Conservation (phyloP, 257 asterid species). For the Ilex asprella region DNA sequence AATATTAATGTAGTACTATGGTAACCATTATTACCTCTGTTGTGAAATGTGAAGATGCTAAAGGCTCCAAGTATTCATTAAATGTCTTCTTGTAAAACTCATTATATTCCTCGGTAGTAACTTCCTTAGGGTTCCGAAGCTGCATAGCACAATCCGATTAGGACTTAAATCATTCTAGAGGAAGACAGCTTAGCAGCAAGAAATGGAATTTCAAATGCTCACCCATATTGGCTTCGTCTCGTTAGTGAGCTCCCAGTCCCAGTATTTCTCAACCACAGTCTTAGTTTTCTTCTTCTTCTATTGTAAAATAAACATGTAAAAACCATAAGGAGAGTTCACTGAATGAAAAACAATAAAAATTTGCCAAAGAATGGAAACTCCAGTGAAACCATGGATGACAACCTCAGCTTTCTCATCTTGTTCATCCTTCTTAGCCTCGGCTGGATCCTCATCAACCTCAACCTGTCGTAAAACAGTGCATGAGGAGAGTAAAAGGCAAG, state of each 20-base stretch:
- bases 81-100: conserved; percentile 88
- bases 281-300: conserved; percentile 96
- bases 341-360: background rate
- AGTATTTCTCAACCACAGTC: conserved; percentile 82
- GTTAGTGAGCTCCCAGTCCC: conserved; percentile 98
- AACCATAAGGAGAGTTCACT: background rate
- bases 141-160: conserved; percentile 28
- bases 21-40: conserved; percentile 58
- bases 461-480: conserved; percentile 38
- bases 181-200: background rate
- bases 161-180: background rate
- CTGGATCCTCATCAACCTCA: conserved; percentile 87
- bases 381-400: conserved; percentile 6
- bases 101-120: conserved; percentile 79
- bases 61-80: conserved; percentile 87
- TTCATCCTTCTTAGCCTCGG: conserved; percentile 59
- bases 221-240: conserved; percentile 99
- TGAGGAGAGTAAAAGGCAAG: background rate
- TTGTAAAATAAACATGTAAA: conserved; percentile 18
- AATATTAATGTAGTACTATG: background rate
- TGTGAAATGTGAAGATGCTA: conserved; percentile 94
- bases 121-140: conserved; percentile 96
- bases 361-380: background rate
- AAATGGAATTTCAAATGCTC: conserved; percentile 22
- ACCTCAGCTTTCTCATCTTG: conserved; percentile 74